Base-by-base conservation (phyloP, 345 rosid genomes). In the Corchorus capsularis region DNA sequence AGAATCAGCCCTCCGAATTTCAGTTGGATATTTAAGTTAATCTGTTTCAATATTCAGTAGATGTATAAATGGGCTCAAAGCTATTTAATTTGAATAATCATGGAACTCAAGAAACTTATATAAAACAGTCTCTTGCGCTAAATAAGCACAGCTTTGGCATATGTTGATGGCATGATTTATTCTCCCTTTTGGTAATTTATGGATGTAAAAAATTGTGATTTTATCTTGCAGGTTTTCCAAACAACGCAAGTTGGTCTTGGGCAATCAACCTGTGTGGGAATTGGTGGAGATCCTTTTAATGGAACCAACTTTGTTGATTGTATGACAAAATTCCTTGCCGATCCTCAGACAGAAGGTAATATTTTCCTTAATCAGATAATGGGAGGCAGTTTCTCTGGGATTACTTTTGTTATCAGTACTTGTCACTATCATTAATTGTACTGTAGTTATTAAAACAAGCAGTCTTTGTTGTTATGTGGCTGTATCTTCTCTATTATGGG, bases 291-390 rank as follows among this genome's bases (percentile, higher is more conserved):
- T 87, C 99, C 98, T 67, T 96, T 93, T 80, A 96, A 96, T 69
- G 99, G 98, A 20, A 96, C 99, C 56, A 93, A 93, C 83, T 96
- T 96, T 80, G 94, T 96, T 50, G 98, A 96, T 78, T 96, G 99
- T 86, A 77, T 92, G 45, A 79, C 86, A 71, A 96, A 85, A 75
- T 96, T 96, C 77, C 85, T 96, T 65, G 90, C 78, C 72, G 98
- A 96, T 86, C 93, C 98, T 37, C 99, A 92, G 76, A 96, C 99
- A 7, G 98, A 96, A 93, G 99, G 99, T 95, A 86, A 71, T 9
- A 39, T 34, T 74, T 74, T 34, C 34, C 57, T 49, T 8, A 62
- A 52, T 69, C 35, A 35, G 34, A 53, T 53, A 14, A 13, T 17
- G 52, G 7, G 11, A 10, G 63, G 63, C 47, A 53, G 61, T 53